Evolutionary conservation across 1,284 basidiomycete genomes (phyloP).

Genomic region (Cryptococcus sp.): DNA sequence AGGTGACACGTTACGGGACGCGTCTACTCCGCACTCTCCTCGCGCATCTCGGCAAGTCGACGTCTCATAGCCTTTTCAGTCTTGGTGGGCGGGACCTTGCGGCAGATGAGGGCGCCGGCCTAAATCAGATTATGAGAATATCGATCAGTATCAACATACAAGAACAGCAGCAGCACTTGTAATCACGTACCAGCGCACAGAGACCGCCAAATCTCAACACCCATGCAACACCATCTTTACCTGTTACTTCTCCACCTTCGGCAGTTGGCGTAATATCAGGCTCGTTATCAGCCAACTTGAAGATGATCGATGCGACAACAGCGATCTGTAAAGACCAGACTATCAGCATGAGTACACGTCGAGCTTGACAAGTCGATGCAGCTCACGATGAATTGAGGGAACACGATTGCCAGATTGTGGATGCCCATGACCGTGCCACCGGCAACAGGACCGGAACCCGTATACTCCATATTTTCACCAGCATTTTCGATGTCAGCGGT

Average conservation of each 20-base stretch:
- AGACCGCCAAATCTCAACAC: slow-evolving; percentile 88
- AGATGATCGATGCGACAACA: slow-evolving; percentile 83
- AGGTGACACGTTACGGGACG: no score
- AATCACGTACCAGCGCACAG: slow-evolving; percentile 64
- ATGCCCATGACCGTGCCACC: slow-evolving; percentile 96
- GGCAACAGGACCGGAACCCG: slow-evolving; percentile 62
- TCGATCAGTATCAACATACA: neutral
- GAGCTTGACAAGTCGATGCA: no score
- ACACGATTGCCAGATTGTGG: slow-evolving; percentile 90
- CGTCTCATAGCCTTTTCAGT: slow-evolving; percentile 84
- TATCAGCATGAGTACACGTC: no score
- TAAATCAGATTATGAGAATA: slow-evolving; percentile 22
- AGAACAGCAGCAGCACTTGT: neutral
- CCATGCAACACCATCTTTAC: slow-evolving; percentile 88
- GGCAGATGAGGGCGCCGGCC: slow-evolving; percentile 70
- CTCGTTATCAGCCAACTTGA: slow-evolving; percentile 68
- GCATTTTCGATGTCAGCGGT: slow-evolving; percentile 56
- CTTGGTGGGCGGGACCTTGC: slow-evolving; percentile 78
- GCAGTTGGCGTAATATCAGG: slow-evolving; percentile 46
- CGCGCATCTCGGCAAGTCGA: slow-evolving; percentile 73
- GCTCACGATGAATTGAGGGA: slow-evolving; percentile 86
- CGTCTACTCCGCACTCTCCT: slow-evolving; percentile 51
- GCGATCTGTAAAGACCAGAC: slow-evolving; percentile 64
- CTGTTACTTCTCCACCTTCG: slow-evolving; percentile 60
- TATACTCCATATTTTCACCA: slow-evolving; percentile 54